A percentile compares a stretch with the other conserved stretches of the same genome.
phyloP scores from a whole-genome alignment of 208 protist species.

The Strigomonas oncopelti region DNA sequence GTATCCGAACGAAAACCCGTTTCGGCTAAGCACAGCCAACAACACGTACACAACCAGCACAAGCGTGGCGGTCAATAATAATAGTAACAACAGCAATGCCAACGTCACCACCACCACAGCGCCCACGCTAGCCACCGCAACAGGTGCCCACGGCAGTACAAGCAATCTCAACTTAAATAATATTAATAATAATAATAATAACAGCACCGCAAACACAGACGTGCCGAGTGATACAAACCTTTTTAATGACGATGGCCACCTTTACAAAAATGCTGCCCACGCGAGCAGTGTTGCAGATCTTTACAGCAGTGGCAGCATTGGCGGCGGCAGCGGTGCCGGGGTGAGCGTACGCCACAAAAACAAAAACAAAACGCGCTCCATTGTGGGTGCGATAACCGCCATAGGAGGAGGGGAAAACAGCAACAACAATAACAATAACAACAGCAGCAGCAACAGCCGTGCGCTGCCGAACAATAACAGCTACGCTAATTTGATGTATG shows the following conservation, averaged over 20 bases:
- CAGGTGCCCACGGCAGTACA: conserved; percentile 4
- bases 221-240: too few relatives aligned
- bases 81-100: conserved; percentile 14
- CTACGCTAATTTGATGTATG: too few relatives aligned
- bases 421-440: too few relatives aligned
- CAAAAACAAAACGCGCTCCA: neutral
- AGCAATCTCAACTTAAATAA: too few relatives aligned
- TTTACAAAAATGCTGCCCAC: too few relatives aligned
- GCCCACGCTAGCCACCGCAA: conserved; percentile 3
- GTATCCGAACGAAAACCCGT: conserved; percentile 71
- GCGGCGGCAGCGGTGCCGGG: too few relatives aligned
- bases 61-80: conserved; percentile 14
- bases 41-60: conserved; percentile 10
- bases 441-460: too few relatives aligned
- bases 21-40: conserved; percentile 30
- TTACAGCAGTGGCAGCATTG: too few relatives aligned
- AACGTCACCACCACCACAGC: neutral
- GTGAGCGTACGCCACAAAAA: neutral
- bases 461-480: too few relatives aligned
- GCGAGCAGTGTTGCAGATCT: too few relatives aligned
- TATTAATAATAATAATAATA: conserved; percentile 1
- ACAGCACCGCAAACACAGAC: neutral
- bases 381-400: neutral
- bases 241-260: too few relatives aligned
- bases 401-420: neutral